Evolutionary conservation across 176 grass and related monocot genomes (phyloP), one percentile per base, ranked within the genome.

Genomic region (Melocanna baccifera): DNA sequence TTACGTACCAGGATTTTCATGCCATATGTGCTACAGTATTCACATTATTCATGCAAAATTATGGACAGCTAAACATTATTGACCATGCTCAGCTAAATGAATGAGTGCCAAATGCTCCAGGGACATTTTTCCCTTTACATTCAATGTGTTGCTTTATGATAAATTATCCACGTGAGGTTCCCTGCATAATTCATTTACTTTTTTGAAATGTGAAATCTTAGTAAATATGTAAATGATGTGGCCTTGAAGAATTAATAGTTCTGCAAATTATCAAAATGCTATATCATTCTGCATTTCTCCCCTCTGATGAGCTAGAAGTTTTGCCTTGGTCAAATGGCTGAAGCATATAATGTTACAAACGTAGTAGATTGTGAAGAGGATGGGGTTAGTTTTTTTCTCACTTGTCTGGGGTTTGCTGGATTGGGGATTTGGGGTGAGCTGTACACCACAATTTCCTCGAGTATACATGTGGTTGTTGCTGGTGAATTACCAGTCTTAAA

Each of bases 131-230:
- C 25, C 12, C 42, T 51, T 75, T n/a, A 34, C 15, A 12, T 78
- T 55, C 65, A 64, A n/a, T 34, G 3, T 77, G 53, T 71, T 78
- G 16, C 36, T 84, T 65, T 74, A 66, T 29, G 28, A 48, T 29
- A 8, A 65, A 77, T 69, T 22, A 61, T 62, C 12, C 12, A 69
- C 48, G 16, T 34, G 48, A 78, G 28, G 15, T 79, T 75, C 15
- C 75, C 18, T 48, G 29, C 2, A 51, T 73, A 30, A 52, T 83
- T 61, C 7, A 22, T 78, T 34, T 78, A 62, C 58, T 64, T 19
- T 56, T 81, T 73, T 76, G 1, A 47, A 67, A 87, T 75, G 28
- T 82, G 62, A 69, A 37, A 69, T 43, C 16, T 28, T 73, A 64
- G 13, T 39, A 82, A 25, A 56, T 79, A 73, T 46, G 36, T 56